phyloP scores from a whole-genome alignment of 495 filamentous ascomycete genomes.

The Hypomontagnella monticulosa region DNA sequence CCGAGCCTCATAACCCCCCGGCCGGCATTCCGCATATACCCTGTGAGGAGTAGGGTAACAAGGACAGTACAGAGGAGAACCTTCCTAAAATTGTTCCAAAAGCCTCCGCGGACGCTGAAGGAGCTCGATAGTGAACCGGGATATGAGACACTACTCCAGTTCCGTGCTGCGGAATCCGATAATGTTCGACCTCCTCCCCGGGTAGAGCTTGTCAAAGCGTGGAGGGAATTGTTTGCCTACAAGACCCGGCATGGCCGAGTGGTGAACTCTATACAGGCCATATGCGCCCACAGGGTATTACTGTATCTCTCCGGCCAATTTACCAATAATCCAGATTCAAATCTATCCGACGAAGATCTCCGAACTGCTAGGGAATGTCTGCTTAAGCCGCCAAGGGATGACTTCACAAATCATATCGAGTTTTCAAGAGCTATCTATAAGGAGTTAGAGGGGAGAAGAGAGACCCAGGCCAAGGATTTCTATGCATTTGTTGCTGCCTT shows the following conservation, averaged over 20 bases:
- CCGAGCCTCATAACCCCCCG: slow-evolving; percentile 21
- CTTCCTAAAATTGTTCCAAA: slow-evolving; percentile 67
- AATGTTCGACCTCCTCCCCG: slow-evolving; percentile 65
- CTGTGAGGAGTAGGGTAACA: slow-evolving; percentile 38
- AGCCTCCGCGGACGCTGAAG: slow-evolving; percentile 62
- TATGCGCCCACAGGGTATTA: slow-evolving; percentile 65
- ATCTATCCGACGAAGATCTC: slow-evolving; percentile 62
- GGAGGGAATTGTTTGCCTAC: slow-evolving; percentile 68
- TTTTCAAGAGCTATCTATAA: slow-evolving; percentile 66
- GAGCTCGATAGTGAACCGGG: slow-evolving; percentile 68
- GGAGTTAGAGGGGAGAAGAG: slow-evolving; percentile 56
- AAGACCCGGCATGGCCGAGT: slow-evolving; percentile 58
- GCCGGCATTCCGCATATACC: slow-evolving; percentile 32
- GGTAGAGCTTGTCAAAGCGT: slow-evolving; percentile 69
- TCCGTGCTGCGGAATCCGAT: slow-evolving; percentile 56
- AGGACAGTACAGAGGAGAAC: slow-evolving; percentile 55
- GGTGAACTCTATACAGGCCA: slow-evolving; percentile 73
- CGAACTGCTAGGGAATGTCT: slow-evolving; percentile 54
- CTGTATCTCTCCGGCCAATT: slow-evolving; percentile 61
- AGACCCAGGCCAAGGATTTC: slow-evolving; percentile 49
- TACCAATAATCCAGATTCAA: slow-evolving; percentile 47
- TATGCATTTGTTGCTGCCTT: slow-evolving; percentile 63
- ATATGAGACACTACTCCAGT: slow-evolving; percentile 63
- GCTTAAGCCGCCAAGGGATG: slow-evolving; percentile 51
- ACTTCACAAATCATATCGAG: slow-evolving; percentile 55